Percentiles rank a stretch among this genome's conserved stretches.
Conservation (phyloP, 2,329 filamentous ascomycete species). For the Annulohypoxylon truncatum region DNA sequence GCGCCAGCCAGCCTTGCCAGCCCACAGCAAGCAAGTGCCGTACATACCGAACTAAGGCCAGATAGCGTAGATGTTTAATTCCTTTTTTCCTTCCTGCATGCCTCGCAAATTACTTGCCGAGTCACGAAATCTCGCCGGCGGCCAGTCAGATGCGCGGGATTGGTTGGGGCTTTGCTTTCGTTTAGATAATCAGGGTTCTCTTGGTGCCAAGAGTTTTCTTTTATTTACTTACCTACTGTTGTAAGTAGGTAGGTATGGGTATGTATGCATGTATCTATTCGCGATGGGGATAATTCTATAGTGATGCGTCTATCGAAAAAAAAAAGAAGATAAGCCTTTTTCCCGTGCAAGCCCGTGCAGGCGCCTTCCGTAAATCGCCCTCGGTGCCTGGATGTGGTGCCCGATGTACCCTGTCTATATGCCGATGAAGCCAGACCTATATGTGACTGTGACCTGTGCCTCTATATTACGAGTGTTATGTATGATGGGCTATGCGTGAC, state of each 20-base stretch:
- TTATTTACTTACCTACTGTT: background rate
- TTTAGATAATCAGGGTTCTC: constrained; percentile 25
- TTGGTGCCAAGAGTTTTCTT: constrained; percentile 3
- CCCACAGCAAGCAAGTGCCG: background rate
- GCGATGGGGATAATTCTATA: constrained; percentile 2
- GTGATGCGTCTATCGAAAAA: constrained; percentile 4
- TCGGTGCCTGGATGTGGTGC: constrained; percentile 3
- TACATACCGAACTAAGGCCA: too few species aligned
- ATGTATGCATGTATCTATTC: background rate
- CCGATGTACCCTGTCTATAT: constrained; percentile 34
- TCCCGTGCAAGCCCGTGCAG: constrained; percentile 10
- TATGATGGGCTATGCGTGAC: background rate
- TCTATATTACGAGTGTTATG: background rate
- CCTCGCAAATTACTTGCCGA: constrained; percentile 20
- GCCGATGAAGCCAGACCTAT: constrained; percentile 28
- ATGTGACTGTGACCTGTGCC: constrained; percentile 11
- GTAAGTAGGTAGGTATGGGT: background rate
- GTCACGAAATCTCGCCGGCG: constrained; percentile 15
- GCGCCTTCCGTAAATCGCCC: constrained; percentile 13
- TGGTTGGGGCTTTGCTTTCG: background rate
- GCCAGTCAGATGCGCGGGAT: constrained; percentile 16
- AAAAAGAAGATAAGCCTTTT: background rate
- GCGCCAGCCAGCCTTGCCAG: too few species aligned
- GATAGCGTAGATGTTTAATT: constrained; percentile 1
- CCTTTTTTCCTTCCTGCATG: background rate